phyloP scores from a whole-genome alignment of 1,139 yeast genomes.

The Arxiozyma slooffiae region DNA sequence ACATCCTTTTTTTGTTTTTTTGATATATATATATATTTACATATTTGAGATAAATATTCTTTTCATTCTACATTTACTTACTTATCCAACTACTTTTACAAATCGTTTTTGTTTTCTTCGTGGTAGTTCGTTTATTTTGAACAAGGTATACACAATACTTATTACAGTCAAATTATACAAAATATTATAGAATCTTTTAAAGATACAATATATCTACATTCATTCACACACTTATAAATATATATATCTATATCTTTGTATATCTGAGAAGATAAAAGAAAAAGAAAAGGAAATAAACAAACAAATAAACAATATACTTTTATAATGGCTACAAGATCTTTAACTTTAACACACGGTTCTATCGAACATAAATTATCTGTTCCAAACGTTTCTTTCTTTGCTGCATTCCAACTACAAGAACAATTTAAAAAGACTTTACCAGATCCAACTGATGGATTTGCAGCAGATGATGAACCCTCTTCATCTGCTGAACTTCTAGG shows the following conservation, averaged over 20 bases:
- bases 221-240: background rate
- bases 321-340: constrained; percentile 49
- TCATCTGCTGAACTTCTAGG: constrained; percentile 81
- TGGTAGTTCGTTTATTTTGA: background rate
- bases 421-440: constrained; percentile 76
- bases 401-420: constrained; percentile 79
- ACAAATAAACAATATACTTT: background rate
- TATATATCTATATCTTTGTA: too few relatives aligned
- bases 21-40: too few relatives aligned
- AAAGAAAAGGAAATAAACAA: background rate
- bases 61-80: too few relatives aligned
- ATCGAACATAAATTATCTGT: constrained; percentile 83
- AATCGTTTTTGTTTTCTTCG: background rate
- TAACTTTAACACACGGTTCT: constrained; percentile 73
- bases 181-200: background rate
- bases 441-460: constrained; percentile 70
- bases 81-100: background rate
- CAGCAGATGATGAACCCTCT: constrained; percentile 82
- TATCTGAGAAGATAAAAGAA: background rate
- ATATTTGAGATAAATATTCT: too few relatives aligned
- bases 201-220: background rate
- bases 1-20: too few relatives aligned
- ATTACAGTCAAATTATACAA: too few relatives aligned
- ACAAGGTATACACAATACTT: background rate
- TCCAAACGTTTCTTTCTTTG: constrained; percentile 70